Evolutionary conservation across 495 filamentous ascomycete species (phyloP).

Genomic region (Penicillium coprophilum): DNA sequence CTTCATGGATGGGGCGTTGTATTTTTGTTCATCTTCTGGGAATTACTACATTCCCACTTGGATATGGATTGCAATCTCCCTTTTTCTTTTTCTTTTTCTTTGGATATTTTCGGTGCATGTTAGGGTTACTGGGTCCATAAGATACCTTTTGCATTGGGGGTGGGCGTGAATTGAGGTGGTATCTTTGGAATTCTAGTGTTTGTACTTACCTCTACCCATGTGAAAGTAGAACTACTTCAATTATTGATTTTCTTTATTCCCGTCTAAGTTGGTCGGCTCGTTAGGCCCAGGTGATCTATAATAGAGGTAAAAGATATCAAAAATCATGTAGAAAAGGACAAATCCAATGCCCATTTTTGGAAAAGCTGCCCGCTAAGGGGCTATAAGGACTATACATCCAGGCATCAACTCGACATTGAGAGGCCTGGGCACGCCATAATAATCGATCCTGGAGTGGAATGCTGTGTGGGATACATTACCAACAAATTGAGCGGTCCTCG

Average conservation of each 20-base stretch:
- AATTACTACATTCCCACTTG: background rate
- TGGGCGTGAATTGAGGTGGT: slow-evolving; percentile 8
- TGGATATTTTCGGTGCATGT: slow-evolving; percentile 5
- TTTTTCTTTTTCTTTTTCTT: slow-evolving; percentile 7
- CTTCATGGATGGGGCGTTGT: background rate
- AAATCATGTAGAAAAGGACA: background rate
- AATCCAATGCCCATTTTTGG: background rate
- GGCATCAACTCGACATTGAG: background rate
- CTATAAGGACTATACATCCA: background rate
- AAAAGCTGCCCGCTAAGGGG: background rate
- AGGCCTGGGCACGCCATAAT: background rate
- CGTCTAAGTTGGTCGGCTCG: background rate
- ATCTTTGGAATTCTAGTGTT: background rate
- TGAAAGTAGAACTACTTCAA: background rate
- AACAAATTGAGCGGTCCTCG: background rate
- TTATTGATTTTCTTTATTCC: background rate
- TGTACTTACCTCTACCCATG: background rate
- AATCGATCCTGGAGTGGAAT: no score
- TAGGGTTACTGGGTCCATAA: background rate
- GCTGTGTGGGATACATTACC: background rate
- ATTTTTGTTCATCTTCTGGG: background rate
- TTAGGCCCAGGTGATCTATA: background rate
- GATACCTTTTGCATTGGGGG: slow-evolving; percentile 14
- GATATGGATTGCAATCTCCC: background rate
- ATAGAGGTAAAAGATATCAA: background rate